These are phyloP conservation scores for Scedosporium dehoogii DNA, from an alignment of 2,329 filamentous ascomycete genomes.

Conservation along the genomic window DNA sequence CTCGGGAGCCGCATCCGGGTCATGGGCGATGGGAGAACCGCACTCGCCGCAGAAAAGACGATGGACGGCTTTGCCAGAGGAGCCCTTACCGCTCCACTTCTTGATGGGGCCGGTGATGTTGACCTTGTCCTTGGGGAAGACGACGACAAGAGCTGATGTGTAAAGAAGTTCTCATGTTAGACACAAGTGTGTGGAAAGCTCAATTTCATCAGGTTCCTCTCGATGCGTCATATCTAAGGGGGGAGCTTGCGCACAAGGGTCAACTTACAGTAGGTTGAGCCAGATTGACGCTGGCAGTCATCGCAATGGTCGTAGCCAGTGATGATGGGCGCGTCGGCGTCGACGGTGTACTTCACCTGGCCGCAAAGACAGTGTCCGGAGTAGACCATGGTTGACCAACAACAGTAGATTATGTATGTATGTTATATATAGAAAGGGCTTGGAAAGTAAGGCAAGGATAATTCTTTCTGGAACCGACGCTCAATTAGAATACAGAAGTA, in stretches of 20 bases:
- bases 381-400: constrained; percentile 45
- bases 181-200: not conserved
- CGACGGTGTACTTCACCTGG: constrained; percentile 56
- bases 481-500: not conserved
- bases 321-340: constrained; percentile 39
- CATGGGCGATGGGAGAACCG: constrained; percentile 60
- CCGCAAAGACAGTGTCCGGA: constrained; percentile 63
- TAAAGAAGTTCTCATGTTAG: not conserved
- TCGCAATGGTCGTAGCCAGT: constrained; percentile 64
- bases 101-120: constrained; percentile 54
- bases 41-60: constrained; percentile 62
- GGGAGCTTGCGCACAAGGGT: not conserved
- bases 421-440: not conserved
- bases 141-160: constrained; percentile 48
- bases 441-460: not conserved
- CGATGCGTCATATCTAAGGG: too few relatives aligned
- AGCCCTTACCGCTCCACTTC: constrained; percentile 50
- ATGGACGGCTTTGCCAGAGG: constrained; percentile 53
- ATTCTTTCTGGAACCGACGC: too few relatives aligned
- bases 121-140: constrained; percentile 57
- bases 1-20: constrained; percentile 58
- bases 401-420: too few relatives aligned
- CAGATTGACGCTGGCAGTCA: constrained; percentile 61
- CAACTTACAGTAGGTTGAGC: constrained; percentile 55
- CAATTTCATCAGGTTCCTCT: not conserved